Conservation (phyloP, 73 alveolate genomes). For the Stentor roeselii region DNA sequence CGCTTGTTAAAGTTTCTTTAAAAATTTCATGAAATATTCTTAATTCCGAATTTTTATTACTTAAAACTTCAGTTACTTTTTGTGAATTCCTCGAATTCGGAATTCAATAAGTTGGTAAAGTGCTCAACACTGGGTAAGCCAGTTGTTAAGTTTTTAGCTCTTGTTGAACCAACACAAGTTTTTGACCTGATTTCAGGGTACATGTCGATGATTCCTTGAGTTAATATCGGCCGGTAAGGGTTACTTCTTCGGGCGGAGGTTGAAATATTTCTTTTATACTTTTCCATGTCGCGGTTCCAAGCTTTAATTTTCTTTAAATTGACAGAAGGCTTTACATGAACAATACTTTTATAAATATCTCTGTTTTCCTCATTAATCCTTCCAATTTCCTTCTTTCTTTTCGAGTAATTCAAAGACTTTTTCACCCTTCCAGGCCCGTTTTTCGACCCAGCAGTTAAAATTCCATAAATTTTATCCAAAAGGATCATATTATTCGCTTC, state of each 20-base stretch:
- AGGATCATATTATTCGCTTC: neutral
- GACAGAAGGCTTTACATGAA: neutral
- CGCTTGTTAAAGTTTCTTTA: no score
- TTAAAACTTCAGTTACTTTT: no score
- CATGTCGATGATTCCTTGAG: neutral
- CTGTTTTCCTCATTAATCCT: conserved; percentile 9
- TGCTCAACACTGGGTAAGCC: no score
- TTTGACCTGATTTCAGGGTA: neutral
- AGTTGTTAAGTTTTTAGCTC: no score
- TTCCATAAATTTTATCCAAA: neutral
- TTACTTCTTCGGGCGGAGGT: neutral
- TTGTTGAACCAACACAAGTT: no score
- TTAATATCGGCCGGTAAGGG: neutral
- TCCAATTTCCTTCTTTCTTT: neutral
- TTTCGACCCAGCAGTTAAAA: neutral
- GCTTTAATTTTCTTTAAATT: neutral
- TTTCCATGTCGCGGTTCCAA: neutral
- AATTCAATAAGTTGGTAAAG: no score
- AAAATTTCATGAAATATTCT: no score
- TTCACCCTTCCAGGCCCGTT: no score
- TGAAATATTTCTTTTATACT: conserved; percentile 11
- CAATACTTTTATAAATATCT: neutral
- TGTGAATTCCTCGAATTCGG: no score
- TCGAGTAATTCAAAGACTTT: neutral
- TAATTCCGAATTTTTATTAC: no score